phyloP scores from a whole-genome alignment of 108 stramenopile genomes.

The Schizochytrium sp. region DNA sequence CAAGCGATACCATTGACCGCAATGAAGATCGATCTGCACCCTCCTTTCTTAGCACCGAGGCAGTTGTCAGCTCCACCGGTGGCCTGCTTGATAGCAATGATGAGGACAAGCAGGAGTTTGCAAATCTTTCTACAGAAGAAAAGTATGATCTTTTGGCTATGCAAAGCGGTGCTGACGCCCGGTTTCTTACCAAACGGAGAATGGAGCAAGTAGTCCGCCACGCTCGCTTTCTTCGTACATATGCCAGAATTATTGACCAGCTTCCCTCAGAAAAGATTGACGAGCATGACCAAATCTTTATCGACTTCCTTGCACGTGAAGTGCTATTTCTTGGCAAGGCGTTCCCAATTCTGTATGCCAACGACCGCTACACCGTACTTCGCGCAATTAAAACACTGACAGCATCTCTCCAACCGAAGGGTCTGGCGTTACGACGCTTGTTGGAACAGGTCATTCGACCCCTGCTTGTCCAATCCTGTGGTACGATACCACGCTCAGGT shows the following conservation, averaged over 20 bases:
- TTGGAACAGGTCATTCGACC: conserved; percentile 1
- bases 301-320: conserved; percentile 14
- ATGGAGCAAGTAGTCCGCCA: conserved; percentile 43
- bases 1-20: conserved; percentile 61
- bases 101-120: too few species aligned
- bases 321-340: neutral
- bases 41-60: neutral
- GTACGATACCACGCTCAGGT: neutral
- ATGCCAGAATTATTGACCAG: conserved; percentile 33
- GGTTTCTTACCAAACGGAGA: neutral
- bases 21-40: neutral
- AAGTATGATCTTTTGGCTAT: too few species aligned
- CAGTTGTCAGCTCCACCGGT: conserved; percentile 1
- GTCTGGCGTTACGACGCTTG: conserved; percentile 2
- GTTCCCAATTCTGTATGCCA: conserved; percentile 25
- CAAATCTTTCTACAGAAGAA: too few species aligned
- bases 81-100: neutral
- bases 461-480: conserved; percentile 4
- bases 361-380: conserved; percentile 24
- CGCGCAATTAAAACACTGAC: neutral
- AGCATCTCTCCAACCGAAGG: neutral
- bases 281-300: conserved; percentile 41
- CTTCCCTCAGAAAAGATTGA: conserved; percentile 8
- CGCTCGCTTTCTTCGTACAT: conserved; percentile 53
- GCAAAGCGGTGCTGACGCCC: neutral